phyloP scores from a whole-genome alignment of 345 rosid species.

The Gossypium anomalum region DNA sequence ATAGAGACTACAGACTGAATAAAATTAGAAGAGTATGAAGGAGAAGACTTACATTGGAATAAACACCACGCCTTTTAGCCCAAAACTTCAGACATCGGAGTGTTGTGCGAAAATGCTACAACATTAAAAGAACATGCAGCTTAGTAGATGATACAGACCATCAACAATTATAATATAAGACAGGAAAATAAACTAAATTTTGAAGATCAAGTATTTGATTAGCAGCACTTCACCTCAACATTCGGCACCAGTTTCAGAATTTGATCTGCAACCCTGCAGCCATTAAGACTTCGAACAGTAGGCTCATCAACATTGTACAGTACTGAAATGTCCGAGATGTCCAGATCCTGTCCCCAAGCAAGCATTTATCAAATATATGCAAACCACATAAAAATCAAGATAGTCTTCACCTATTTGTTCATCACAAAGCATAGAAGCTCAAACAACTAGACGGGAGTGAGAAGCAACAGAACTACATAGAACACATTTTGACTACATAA shows the following conservation, averaged over 20 bases:
- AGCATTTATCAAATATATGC: not conserved
- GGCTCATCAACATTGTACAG: slow-evolving; percentile 56
- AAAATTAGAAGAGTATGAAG: not conserved
- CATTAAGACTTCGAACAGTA: slow-evolving; percentile 66
- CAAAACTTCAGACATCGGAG: slow-evolving; percentile 65
- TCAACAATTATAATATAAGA: not conserved
- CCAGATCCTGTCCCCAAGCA: slow-evolving; percentile 45
- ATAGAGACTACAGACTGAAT: not conserved
- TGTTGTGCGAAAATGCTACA: slow-evolving; percentile 54
- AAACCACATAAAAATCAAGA: not conserved
- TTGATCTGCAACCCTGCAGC: slow-evolving; percentile 77
- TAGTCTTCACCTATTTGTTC: not conserved
- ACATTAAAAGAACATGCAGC: not conserved
- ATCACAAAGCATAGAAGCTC: not conserved
- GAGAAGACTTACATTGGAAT: slow-evolving; percentile 51
- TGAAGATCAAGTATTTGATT: not conserved
- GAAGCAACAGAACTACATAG: not conserved
- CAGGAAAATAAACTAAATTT: not conserved
- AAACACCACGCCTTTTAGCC: slow-evolving; percentile 73
- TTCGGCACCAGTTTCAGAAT: slow-evolving; percentile 66
- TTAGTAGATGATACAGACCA: slow-evolving; percentile 3
- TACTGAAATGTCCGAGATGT: slow-evolving; percentile 49
- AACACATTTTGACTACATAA: not conserved
- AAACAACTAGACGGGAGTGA: not conserved
- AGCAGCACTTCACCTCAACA: slow-evolving; percentile 40